Base-by-base conservation (phyloP, 768 basidiomycete genomes). In the Pulveroboletus sp. region DNA sequence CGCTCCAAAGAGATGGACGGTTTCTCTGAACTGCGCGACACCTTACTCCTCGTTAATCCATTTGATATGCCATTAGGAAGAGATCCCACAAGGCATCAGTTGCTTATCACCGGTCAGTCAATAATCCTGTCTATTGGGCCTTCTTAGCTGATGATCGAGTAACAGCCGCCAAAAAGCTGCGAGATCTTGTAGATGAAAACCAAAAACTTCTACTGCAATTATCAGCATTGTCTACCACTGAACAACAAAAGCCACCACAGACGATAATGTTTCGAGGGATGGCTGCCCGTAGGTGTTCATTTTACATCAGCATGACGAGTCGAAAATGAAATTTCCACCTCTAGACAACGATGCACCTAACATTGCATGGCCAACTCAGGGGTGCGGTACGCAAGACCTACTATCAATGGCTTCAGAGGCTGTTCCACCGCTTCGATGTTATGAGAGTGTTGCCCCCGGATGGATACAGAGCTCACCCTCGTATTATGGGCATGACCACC, bases 131-230 rank as follows among this genome's bases (percentile, higher is more conserved):
- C 10, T 6, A 2, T 11, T 49, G 0, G 29, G 31, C 6, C 43
- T 1, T 22, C 12, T 30, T 16, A 17, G 12, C 49, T 61, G 32
- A 62, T 8, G 23, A 30, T 47, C n/a, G 5, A 10, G 17, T n/a
- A 20, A 54, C 34, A 44, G 73, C 80, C 39, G 77, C 78, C 2
- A 79, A 75, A 72, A 76, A 81, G 63, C 74, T 78, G 75, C 51
- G 59, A 42, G 46, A 54, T 27, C 63, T 63, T 6, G 60, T 60
- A 2, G 53, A 62, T 14, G 60, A 63, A 30, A 63, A 63, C 37
- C 48, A 64, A 56, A 46, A 47, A 6, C 61, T 62, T 16, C 29
- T 43, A 11, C 23, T 46, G 12, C 41, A 14, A 26, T 9, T 64
- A 32, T 62, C 59, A 35, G 59, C 49, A 6, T 32, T 49, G n/a